phyloP scores from a whole-genome alignment of 2,329 filamentous ascomycete genomes.

The Eutypella sp. region DNA sequence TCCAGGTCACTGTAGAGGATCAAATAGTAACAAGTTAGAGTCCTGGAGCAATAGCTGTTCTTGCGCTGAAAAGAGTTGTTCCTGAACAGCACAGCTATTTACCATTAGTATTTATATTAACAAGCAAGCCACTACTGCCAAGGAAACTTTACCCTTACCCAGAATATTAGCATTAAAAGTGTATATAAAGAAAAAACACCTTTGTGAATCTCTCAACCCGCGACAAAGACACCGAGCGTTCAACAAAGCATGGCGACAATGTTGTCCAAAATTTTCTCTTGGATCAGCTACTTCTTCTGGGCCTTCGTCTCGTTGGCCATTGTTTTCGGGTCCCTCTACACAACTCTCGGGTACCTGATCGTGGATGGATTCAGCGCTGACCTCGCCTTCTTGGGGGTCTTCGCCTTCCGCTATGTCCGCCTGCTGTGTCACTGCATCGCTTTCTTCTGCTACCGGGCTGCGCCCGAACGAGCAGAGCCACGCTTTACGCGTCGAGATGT shows the following conservation, averaged over 20 bases:
- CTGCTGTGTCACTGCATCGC: neutral
- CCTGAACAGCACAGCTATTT: too few relatives aligned
- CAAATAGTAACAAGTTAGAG: too few relatives aligned
- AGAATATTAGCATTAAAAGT: too few relatives aligned
- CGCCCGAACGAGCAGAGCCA: conserved; percentile 21
- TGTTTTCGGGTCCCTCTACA: neutral
- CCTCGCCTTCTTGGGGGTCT: neutral
- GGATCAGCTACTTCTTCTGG: neutral
- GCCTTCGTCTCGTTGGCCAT: neutral
- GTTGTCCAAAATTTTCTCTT: neutral
- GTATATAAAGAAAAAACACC: too few relatives aligned
- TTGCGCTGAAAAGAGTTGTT: too few relatives aligned
- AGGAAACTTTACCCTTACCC: too few relatives aligned
- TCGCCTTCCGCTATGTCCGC: neutral
- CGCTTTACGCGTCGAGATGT: conserved; percentile 33
- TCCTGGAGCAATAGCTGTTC: too few relatives aligned
- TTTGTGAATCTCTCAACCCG: neutral
- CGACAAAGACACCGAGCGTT: neutral
- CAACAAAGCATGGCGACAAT: too few relatives aligned
- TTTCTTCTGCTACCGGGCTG: conserved; percentile 29
- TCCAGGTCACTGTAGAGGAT: too few relatives aligned
- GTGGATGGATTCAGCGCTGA: neutral
- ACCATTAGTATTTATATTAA: too few relatives aligned
- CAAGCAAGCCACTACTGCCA: too few relatives aligned
- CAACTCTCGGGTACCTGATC: neutral